Percentiles rank a stretch among this genome's conserved stretches.
Conservation (phyloP, 768 basidiomycete genomes). For the Psilocybe azurescens region DNA sequence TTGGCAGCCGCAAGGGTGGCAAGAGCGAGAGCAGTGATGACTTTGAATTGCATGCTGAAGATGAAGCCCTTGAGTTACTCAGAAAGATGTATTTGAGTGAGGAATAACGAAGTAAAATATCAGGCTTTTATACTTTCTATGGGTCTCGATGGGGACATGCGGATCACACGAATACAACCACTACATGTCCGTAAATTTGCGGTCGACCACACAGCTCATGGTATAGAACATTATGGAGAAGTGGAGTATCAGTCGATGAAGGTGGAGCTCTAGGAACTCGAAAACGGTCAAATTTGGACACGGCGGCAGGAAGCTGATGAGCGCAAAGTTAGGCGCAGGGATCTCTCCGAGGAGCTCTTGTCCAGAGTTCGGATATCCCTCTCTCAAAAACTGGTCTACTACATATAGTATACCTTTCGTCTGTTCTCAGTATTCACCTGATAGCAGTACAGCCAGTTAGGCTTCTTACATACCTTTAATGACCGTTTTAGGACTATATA, state of each 20-base stretch:
- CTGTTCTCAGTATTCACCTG: too few relatives aligned
- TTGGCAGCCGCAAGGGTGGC: constrained; percentile 19
- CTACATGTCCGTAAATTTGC: too few relatives aligned
- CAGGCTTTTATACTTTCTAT: neutral
- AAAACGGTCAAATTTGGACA: neutral
- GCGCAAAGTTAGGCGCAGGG: neutral
- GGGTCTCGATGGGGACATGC: too few relatives aligned
- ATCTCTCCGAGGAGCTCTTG: neutral
- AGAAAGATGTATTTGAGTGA: neutral
- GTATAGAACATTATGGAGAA: neutral
- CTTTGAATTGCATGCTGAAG: constrained; percentile 10
- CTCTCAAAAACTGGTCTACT: too few relatives aligned
- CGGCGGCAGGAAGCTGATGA: neutral
- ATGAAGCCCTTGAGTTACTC: neutral
- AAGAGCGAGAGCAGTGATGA: constrained; percentile 13
- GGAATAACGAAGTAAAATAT: neutral
- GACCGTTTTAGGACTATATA: too few relatives aligned
- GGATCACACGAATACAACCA: too few relatives aligned
- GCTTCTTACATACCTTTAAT: too few relatives aligned
- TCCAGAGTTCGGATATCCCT: too few relatives aligned
- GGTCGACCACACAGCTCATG: neutral
- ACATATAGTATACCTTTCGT: too few relatives aligned
- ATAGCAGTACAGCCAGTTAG: too few relatives aligned
- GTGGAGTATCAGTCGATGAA: neutral
- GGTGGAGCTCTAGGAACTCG: neutral